Evolutionary conservation across 164 flowering plant genomes (phyloP), one percentile per base, ranked within the genome.

Genomic region (Stephania japonica): DNA sequence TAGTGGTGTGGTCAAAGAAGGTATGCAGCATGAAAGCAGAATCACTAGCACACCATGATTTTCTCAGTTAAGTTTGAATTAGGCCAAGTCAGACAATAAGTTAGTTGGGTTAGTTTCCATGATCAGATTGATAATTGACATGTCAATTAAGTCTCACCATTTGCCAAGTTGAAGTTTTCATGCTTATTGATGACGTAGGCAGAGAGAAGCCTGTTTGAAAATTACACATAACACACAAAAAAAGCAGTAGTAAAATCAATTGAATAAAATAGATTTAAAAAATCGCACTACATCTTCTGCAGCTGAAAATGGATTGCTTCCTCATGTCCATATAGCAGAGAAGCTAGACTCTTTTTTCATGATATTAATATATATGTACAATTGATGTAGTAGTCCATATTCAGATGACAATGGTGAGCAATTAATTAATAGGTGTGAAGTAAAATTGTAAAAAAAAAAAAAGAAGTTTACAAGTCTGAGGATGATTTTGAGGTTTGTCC

Each of bases 401-500:
- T n/a, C n/a, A n/a, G n/a, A n/a, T n/a, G n/a, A n/a, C n/a, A n/a
- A n/a, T 16, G 19, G 3, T 50, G 59, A 50, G 13, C 59, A 50
- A 12, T 50, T 50, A n/a, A n/a, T n/a, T n/a, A n/a, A n/a, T n/a
- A n/a, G n/a, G n/a, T n/a, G n/a, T n/a, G n/a, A n/a, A n/a, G n/a
- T n/a, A n/a, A n/a, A n/a, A n/a, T n/a, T n/a, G n/a, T n/a, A n/a
- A n/a, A n/a, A n/a, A n/a, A n/a, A n/a, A n/a, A 25, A 38, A 16
- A n/a, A 19, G 25, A 72, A 27, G 12, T 63, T 76, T 66, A 67
- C 2, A 65, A 70, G 18, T 71, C 72, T 32, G 61, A 14, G n/a
- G 49, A n/a, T 27, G 64, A 27, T 59, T 72, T 76, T 24, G 72
- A 68, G 69, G 68, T 61, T 70, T 75, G 74, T 68, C 27, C 69